Conservation (phyloP, 2,329 filamentous ascomycete species). For the Clathrospora elynae region DNA sequence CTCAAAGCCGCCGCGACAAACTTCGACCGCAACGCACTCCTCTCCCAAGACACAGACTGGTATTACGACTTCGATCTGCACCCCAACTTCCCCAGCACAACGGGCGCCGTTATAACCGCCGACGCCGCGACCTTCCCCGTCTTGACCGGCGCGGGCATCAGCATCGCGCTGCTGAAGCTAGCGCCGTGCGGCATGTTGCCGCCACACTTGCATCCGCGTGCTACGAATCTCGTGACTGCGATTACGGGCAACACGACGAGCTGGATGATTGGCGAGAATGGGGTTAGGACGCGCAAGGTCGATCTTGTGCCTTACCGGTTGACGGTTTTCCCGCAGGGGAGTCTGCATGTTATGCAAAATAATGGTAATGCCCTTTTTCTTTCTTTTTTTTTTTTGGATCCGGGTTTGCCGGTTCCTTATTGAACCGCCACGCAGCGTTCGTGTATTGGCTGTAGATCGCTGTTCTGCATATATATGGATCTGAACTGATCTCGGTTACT, state of each 20-base stretch:
- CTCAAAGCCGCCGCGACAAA: conserved; percentile 50
- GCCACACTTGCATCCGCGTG: conserved; percentile 58
- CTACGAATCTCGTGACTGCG: conserved; percentile 56
- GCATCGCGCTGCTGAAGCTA: conserved; percentile 53
- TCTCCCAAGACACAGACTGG: conserved; percentile 53
- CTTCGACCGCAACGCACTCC: conserved; percentile 52
- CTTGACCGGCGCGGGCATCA: conserved; percentile 55
- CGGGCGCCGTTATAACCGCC: conserved; percentile 58
- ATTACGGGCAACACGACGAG: conserved; percentile 57
- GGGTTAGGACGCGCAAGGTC: conserved; percentile 51
- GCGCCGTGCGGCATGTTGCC: conserved; percentile 60
- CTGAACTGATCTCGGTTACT: too few species aligned
- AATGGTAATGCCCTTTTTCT: conserved; percentile 46
- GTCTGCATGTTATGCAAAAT: conserved; percentile 59
- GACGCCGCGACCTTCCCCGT: conserved; percentile 59
- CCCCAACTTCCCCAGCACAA: conserved; percentile 51
- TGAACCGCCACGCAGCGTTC: too few species aligned
- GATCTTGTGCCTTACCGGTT: conserved; percentile 53
- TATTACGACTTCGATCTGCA: conserved; percentile 57
- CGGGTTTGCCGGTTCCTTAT: too few species aligned
- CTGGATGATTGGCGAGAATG: conserved; percentile 60
- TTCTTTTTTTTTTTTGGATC: neutral
- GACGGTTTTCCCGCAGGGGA: conserved; percentile 57
- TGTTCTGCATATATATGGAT: too few species aligned
- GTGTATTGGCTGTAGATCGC: too few species aligned